phyloP scores from a whole-genome alignment of 2,329 filamentous ascomycete genomes.

The Paraphaeosphaeria minitans region DNA sequence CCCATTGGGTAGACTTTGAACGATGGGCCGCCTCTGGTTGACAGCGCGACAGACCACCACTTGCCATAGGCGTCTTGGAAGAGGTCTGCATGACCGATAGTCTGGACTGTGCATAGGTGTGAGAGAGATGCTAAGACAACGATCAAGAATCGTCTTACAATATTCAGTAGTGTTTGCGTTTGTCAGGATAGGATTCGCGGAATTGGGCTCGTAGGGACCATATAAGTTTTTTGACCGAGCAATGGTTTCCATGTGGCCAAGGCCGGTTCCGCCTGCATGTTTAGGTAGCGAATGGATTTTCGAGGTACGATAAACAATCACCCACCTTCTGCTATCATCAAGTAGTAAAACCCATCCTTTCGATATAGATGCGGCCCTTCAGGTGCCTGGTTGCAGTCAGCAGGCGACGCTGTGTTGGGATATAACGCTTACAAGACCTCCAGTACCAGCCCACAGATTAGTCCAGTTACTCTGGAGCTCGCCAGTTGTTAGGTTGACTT shows the following conservation, averaged over 20 bases:
- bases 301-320: slow-evolving; percentile 33
- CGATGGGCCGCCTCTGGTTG: slow-evolving; percentile 32
- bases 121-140: not conserved
- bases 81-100: slow-evolving; percentile 35
- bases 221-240: slow-evolving; percentile 42
- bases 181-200: slow-evolving; percentile 47
- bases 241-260: slow-evolving; percentile 45
- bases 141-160: slow-evolving; percentile 26
- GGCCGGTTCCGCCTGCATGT: slow-evolving; percentile 37
- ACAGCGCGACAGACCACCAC: slow-evolving; percentile 37
- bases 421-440: slow-evolving; percentile 25
- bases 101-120: slow-evolving; percentile 23
- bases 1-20: slow-evolving; percentile 35
- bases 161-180: slow-evolving; percentile 47
- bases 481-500: slow-evolving; percentile 42
- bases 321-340: slow-evolving; percentile 46
- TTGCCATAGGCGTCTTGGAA: slow-evolving; percentile 32
- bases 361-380: slow-evolving; percentile 48
- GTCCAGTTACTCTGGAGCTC: slow-evolving; percentile 22
- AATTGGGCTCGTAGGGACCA: slow-evolving; percentile 46
- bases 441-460: slow-evolving; percentile 46
- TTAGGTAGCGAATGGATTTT: slow-evolving; percentile 30
- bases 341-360: slow-evolving; percentile 41
- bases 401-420: not conserved
- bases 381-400: slow-evolving; percentile 22